Percentiles rank a stretch among this genome's conserved stretches.
Evolutionary conservation across 208 protist species (phyloP).

Genomic region (Kentomonas sorsogonicus): DNA sequence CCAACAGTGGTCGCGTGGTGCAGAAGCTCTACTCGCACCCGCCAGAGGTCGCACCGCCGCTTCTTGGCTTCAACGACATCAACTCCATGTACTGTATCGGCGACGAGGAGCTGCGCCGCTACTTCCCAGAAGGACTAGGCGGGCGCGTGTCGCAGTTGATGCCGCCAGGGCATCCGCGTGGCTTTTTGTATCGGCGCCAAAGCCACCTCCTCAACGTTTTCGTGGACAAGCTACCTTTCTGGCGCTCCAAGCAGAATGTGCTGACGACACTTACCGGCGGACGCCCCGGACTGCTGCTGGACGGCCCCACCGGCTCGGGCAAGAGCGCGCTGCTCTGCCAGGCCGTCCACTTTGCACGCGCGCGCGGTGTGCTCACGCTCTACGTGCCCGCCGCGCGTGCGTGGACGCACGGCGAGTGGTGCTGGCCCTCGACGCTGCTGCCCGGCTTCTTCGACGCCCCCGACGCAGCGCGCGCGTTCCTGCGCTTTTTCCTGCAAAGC

Average conservation of each 20-base stretch:
- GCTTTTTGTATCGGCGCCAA: constrained; percentile 88
- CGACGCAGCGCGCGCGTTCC: constrained; percentile 73
- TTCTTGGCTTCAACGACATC: constrained; percentile 78
- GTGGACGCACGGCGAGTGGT: constrained; percentile 91
- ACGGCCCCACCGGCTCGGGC: constrained; percentile 78
- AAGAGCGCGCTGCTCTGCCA: constrained; percentile 89
- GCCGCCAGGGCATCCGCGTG: constrained; percentile 83
- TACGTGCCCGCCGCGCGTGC: constrained; percentile 80
- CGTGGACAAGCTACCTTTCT: constrained; percentile 82
- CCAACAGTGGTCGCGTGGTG: too few relatives aligned
- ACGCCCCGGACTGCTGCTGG: constrained; percentile 76
- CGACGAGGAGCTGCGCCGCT: constrained; percentile 79
- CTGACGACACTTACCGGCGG: constrained; percentile 57
- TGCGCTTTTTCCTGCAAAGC: constrained; percentile 70
- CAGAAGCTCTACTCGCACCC: constrained; percentile 80
- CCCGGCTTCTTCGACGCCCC: constrained; percentile 90
- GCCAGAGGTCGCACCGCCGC: constrained; percentile 44
- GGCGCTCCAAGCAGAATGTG: constrained; percentile 61
- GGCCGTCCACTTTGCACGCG: constrained; percentile 80
- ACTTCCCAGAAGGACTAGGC: constrained; percentile 85
- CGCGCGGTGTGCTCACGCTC: constrained; percentile 64
- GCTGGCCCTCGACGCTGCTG: constrained; percentile 86
- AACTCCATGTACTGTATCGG: constrained; percentile 90
- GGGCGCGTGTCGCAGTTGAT: constrained; percentile 90
- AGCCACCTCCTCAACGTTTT: constrained; percentile 87